phyloP scores from a whole-genome alignment of 805 yeast genomes.

The Sugiyamaella marilandica region DNA sequence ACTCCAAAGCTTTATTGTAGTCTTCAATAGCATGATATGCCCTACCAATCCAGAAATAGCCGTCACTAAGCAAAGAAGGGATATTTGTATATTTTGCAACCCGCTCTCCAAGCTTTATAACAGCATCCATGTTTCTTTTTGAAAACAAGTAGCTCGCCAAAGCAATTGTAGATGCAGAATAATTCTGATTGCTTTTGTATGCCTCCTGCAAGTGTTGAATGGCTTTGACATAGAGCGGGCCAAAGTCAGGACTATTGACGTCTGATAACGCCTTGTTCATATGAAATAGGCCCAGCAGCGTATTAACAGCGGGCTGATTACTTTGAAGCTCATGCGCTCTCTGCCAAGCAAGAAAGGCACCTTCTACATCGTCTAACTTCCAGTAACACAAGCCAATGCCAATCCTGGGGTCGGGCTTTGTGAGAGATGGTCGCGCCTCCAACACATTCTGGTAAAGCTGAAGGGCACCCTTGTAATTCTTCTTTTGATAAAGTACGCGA shows the following conservation, averaged over 20 bases:
- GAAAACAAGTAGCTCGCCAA: conserved; percentile 71
- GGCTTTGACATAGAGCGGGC: conserved; percentile 52
- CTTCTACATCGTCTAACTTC: conserved; percentile 70
- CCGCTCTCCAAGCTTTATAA: conserved; percentile 51
- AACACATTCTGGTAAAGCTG: conserved; percentile 80
- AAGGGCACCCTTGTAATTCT: conserved; percentile 67
- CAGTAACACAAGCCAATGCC: conserved; percentile 95
- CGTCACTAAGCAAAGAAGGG: conserved; percentile 51
- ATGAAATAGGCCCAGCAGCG: conserved; percentile 61
- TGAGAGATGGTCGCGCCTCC: conserved; percentile 59
- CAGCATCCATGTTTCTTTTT: conserved; percentile 53
- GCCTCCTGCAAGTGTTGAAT: conserved; percentile 42
- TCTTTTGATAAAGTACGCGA: conserved; percentile 65
- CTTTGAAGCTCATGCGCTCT: conserved; percentile 68
- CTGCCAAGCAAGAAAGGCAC: conserved; percentile 81
- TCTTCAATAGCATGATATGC: conserved; percentile 58
- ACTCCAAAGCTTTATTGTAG: conserved; percentile 62
- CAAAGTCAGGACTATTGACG: conserved; percentile 50
- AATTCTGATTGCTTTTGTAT: conserved; percentile 40
- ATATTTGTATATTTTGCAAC: conserved; percentile 40
- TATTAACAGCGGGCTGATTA: conserved; percentile 52
- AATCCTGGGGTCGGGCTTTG: conserved; percentile 86
- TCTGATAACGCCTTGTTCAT: conserved; percentile 59
- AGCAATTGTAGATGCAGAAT: conserved; percentile 59
- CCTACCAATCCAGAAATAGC: conserved; percentile 83